Conservation (phyloP, 2,329 filamentous ascomycete species). For the Bipolaris sorokiniana region DNA sequence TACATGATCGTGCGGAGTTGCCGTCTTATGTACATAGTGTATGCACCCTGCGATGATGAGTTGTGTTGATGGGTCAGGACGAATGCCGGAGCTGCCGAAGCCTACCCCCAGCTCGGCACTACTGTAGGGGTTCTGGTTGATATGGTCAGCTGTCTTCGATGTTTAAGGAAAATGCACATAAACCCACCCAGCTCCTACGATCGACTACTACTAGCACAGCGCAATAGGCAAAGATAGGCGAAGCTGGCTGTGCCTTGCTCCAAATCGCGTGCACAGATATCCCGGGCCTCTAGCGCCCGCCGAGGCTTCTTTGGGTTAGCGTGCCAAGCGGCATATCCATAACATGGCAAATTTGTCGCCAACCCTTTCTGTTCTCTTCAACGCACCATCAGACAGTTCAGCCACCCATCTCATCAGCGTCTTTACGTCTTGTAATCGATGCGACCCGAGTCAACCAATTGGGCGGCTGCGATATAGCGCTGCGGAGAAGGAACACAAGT, state of each 20-base stretch:
- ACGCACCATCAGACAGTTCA: conserved; percentile 52
- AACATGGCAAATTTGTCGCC: conserved; percentile 31
- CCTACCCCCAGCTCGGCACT: neutral
- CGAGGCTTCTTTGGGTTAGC: neutral
- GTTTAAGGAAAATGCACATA: neutral
- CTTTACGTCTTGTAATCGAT: conserved; percentile 49
- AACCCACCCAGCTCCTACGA: neutral
- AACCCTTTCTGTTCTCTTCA: conserved; percentile 23
- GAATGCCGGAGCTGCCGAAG: neutral
- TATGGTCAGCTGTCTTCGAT: neutral
- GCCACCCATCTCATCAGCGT: conserved; percentile 45
- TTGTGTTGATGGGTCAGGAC: neutral
- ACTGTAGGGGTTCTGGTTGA: neutral
- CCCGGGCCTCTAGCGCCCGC: neutral
- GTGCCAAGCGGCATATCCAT: conserved; percentile 16
- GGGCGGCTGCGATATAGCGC: conserved; percentile 63
- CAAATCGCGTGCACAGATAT: neutral
- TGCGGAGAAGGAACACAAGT: conserved; percentile 62
- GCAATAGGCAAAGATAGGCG: neutral
- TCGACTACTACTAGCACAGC: neutral
- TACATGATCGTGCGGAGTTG: neutral
- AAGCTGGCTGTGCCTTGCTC: neutral
- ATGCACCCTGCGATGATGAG: neutral
- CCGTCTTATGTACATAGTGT: neutral
- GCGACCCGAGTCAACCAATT: conserved; percentile 40